Evolutionary conservation across 768 basidiomycete species (phyloP), one percentile per base, ranked within the genome.

Genomic region (Pulveroboletus sp.): DNA sequence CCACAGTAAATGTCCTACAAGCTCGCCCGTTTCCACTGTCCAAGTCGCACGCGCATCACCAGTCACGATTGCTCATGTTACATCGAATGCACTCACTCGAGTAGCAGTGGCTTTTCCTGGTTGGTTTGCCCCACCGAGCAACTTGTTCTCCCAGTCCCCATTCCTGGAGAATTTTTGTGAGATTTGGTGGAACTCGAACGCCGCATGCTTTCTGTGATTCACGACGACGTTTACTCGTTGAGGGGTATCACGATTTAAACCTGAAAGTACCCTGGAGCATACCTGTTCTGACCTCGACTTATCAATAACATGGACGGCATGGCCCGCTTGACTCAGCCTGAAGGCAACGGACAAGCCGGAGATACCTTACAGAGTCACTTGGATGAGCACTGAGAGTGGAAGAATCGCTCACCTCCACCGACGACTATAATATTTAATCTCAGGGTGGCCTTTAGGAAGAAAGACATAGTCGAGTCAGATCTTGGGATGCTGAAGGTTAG

Each of bases 301-400:
- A 59, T 84, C 82, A 32, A 83, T 56, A 5, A 85, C 71, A 4
- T 70, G 68, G 33, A 83, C 81, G 28, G 9, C 39, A 26, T 84
- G 83, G 2, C 83, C 82, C 1, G 77, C 75, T 54, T 71, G 73
- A 24, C 69, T 69, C 36, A 84, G 70, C n/a, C 76, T 68, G 57
- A 73, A 79, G 2, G 81, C 82, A 28, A 73, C 65, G 5, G 80
- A 75, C 40, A 83, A 70, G 18, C 82, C 83, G 47, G 74, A 69
- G 17, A 82, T 69, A 21, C 76, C 58, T 21, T 59, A 35, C 43
- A 30, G 35, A 6, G 15, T 15, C 2, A 27, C 15, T 50, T 31
- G 43, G 15, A 18, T 36, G 40, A 31, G 26, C 36, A 15, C 13
- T 7, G 13, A 21, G 5, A 6, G 5, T 8, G n/a, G 30, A 8